Evolutionary conservation across 1,284 basidiomycete species (phyloP).

Genomic region (Naganishia liquefaciens): DNA sequence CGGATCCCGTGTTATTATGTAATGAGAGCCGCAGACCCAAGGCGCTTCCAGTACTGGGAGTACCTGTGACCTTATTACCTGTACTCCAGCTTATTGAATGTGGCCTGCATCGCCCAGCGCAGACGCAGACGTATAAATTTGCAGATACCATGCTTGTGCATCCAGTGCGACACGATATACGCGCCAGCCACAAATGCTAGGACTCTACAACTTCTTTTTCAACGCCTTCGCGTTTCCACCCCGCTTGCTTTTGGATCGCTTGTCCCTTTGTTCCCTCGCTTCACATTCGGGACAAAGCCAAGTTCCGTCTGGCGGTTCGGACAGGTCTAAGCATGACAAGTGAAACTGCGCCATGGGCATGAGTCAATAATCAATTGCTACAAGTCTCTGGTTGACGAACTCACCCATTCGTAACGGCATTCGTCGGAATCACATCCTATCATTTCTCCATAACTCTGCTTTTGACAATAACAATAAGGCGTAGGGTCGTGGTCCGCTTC

Average conservation of each 20-base stretch:
- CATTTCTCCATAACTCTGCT: conserved; percentile 81
- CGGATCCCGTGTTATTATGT: too few species aligned
- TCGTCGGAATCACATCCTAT: conserved; percentile 90
- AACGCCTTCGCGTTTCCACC: conserved; percentile 1
- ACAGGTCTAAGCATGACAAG: conserved; percentile 72
- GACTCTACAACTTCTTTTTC: conserved; percentile 15
- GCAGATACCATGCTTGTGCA: too few species aligned
- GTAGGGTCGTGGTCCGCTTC: conserved; percentile 67
- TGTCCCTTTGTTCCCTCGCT: conserved; percentile 21
- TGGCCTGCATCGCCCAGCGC: too few species aligned
- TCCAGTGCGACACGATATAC: background rate
- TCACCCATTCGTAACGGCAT: conserved; percentile 91
- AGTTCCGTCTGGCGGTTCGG: conserved; percentile 67
- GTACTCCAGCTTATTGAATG: too few species aligned
- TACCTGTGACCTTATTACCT: too few species aligned
- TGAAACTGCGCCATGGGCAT: conserved; percentile 66
- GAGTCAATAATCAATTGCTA: background rate
- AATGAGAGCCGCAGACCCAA: too few species aligned
- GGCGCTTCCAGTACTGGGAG: too few species aligned
- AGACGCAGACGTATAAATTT: too few species aligned
- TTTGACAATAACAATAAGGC: conserved; percentile 85
- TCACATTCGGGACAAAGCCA: conserved; percentile 68
- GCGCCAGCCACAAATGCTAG: background rate
- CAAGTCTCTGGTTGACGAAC: conserved; percentile 48
- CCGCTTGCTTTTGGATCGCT: conserved; percentile 7